A percentile compares a stretch with the other conserved stretches of the same genome.
These are phyloP conservation scores for Aegilops speltoides DNA, from an alignment of 176 grass and related monocot species.

Conservation along the genomic window DNA sequence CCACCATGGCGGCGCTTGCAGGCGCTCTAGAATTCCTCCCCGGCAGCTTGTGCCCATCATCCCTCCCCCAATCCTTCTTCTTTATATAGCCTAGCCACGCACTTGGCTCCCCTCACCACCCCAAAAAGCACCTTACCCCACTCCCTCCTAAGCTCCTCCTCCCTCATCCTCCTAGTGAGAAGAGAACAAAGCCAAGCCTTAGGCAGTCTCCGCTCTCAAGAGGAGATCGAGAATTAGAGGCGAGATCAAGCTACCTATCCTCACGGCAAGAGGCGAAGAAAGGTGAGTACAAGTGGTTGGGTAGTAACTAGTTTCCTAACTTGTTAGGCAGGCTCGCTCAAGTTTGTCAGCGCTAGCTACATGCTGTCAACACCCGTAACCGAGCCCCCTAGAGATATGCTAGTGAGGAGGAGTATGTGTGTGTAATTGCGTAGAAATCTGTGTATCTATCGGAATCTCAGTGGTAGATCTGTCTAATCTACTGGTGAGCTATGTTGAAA, in stretches of 20 bases:
- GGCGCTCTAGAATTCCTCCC: conserved; percentile 59
- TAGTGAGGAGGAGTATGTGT: not conserved
- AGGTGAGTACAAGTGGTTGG: conserved; percentile 34
- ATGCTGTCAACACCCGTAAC: conserved; percentile 8
- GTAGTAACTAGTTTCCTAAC: conserved; percentile 12
- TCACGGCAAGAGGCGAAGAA: conserved; percentile 25
- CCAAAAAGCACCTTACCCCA: conserved; percentile 37
- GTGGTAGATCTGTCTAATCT: conserved; percentile 17
- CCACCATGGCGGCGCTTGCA: conserved; percentile 84
- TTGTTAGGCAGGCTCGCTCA: conserved; percentile 16
- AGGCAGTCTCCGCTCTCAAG: not conserved
- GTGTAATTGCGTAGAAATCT: conserved; percentile 1
- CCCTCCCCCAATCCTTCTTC: conserved; percentile 24
- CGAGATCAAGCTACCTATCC: conserved; percentile 21
- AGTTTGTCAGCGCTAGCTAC: conserved; percentile 11
- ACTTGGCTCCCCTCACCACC: conserved; percentile 23
- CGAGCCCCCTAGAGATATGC: not conserved
- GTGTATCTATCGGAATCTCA: not conserved
- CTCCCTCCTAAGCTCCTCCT: conserved; percentile 9
- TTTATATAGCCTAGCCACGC: conserved; percentile 58
- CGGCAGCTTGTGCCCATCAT: conserved; percentile 11
- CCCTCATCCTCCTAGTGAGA: conserved; percentile 15
- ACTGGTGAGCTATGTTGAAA: not conserved
- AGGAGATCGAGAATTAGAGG: conserved; percentile 29
- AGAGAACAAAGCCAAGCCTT: not conserved